Conservation (phyloP, 345 rosid species). For the Hevea brasiliensis region DNA sequence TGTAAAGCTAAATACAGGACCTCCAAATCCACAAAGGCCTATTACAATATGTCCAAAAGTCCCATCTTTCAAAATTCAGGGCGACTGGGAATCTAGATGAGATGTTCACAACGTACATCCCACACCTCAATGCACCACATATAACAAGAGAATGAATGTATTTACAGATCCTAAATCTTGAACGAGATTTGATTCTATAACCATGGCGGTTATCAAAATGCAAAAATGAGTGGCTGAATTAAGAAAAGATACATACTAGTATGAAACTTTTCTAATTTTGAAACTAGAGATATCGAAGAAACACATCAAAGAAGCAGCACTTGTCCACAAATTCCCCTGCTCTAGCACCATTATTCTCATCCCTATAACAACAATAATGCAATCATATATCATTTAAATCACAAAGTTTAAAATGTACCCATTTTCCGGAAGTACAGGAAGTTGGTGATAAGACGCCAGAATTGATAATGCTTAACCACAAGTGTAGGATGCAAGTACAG, state of each 20-base stretch:
- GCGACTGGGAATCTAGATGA: neutral
- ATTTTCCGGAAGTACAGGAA: slow-evolving; percentile 92
- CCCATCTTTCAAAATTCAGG: neutral
- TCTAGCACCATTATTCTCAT: neutral
- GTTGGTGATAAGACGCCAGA: slow-evolving; percentile 98
- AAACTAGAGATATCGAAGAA: neutral
- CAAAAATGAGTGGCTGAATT: neutral
- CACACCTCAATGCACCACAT: neutral
- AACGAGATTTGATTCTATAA: neutral
- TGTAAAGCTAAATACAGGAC: neutral
- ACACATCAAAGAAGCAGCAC: neutral
- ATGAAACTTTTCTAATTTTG: neutral
- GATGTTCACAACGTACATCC: neutral
- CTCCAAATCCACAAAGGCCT: neutral
- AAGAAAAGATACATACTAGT: no score
- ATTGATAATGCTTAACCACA: slow-evolving; percentile 81
- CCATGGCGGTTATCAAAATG: neutral
- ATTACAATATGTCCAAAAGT: neutral
- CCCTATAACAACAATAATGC: neutral
- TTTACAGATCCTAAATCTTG: neutral
- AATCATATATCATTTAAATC: neutral
- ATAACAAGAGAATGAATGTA: neutral
- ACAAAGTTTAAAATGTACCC: slow-evolving; percentile 48
- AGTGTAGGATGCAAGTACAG: slow-evolving; percentile 82
- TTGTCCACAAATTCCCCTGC: neutral